Base-by-base conservation (phyloP, 2,329 filamentous ascomycete genomes). In the Penicillium sp. region DNA sequence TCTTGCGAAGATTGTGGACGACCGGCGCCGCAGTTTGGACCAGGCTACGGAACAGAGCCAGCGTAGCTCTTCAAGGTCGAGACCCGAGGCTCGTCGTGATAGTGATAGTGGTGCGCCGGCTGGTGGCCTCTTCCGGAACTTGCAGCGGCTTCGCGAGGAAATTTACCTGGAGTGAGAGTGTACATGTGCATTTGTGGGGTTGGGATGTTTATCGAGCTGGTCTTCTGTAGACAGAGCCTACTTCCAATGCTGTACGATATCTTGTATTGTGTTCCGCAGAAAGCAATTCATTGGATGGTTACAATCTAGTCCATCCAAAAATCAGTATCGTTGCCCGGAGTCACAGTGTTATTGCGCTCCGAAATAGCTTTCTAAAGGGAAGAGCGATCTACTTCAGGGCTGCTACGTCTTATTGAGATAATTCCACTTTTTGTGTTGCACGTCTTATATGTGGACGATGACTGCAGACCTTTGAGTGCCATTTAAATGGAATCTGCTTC, bases 1-100 rank as follows among this genome's bases (percentile, higher is more conserved):
- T 48, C 72, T 99, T 64, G 86, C 86, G 32, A 91, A 86, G 77
- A 82, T 91, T 74, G 90, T 96, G 1, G 92, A 97, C 68, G 93
- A 97, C 22, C 78, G 79, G 61, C 77, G 78, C 59, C 80, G 71
- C 59, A 71, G 71, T 1, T 54, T 82, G 39, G 80, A 81, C 43
- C 75, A 67, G 49, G 49, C 52, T 47, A 46, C 53, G 3, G 62
- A 63, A 14, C 61, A 64, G 47, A 63, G 38, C 42, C 67, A 62
- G 54, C 61, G 61, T 22, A 56, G 42, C 31, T 48, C 42, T 24
- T 38, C 56, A 6, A 57, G 50, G 44, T 54, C 60, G 62, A 58
- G 60, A 47, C 76, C 55, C 29, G 63, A 67, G 40, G 60, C 62
- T 55, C 59, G 58, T 47, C 55, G 61, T 47, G 61, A 64, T 50